These are phyloP conservation scores for Microthyrium microscopicum DNA, from an alignment of 2,329 filamentous ascomycete genomes.

Conservation along the genomic window DNA sequence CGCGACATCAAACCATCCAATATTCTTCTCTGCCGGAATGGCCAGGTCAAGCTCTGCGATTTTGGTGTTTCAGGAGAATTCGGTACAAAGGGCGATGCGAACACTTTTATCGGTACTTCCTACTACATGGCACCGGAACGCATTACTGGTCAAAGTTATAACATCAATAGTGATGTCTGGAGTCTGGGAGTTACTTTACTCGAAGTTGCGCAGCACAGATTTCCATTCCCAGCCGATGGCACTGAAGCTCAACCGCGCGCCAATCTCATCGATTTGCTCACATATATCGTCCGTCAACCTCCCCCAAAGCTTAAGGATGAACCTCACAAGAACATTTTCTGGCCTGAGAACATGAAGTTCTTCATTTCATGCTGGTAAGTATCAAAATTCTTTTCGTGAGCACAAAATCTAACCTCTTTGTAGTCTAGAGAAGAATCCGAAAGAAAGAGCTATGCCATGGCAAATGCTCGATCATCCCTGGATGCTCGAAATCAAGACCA, in stretches of 20 bases:
- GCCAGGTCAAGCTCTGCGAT: conserved; percentile 94
- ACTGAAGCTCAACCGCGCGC: conserved; percentile 89
- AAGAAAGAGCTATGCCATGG: conserved; percentile 82
- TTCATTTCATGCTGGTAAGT: conserved; percentile 98
- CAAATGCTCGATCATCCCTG: conserved; percentile 98
- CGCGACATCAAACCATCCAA: conserved; percentile 98
- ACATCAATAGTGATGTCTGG: conserved; percentile 97
- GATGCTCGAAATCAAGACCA: conserved; percentile 92
- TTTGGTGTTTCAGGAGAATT: conserved; percentile 97
- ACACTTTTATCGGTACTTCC: conserved; percentile 96
- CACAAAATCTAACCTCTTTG: conserved; percentile 7
- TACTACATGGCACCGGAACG: conserved; percentile 99
- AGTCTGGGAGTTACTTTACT: conserved; percentile 89
- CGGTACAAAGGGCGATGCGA: conserved; percentile 94
- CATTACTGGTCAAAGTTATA: conserved; percentile 94
- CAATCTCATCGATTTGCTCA: conserved; percentile 84
- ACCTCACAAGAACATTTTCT: conserved; percentile 71
- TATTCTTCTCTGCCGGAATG: conserved; percentile 80
- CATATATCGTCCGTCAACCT: conserved; percentile 90
- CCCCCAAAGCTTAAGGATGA: conserved; percentile 95
- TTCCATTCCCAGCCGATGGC: conserved; percentile 93
- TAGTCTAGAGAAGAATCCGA: conserved; percentile 86
- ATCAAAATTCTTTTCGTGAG: neutral
- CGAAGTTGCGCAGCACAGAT: conserved; percentile 98
- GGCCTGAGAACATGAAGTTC: conserved; percentile 97